Evolutionary conservation across 2,329 filamentous ascomycete genomes (phyloP), one percentile per base, ranked within the genome.

Genomic region (Coccinonectria pachysandricola): DNA sequence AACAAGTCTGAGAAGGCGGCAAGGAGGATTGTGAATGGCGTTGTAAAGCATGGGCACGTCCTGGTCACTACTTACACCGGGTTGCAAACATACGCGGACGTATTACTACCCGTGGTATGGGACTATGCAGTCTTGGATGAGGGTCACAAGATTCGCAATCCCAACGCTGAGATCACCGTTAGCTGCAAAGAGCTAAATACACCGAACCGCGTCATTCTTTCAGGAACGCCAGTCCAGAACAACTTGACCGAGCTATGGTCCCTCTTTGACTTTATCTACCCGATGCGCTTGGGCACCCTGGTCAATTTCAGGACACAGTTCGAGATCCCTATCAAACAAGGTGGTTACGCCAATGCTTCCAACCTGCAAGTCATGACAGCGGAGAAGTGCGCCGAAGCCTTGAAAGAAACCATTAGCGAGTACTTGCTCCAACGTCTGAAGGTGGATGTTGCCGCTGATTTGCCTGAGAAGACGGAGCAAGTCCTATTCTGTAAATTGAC

Each of bases 91-190:
- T 96, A 96, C 42, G 75, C 80, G 0, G 77, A 88, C 25, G 68
- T 88, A 17, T 60, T 98, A 12, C 77, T 92, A 17, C 77, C 79
- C 1, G 74, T 86, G 1, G 71, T 91, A 35, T 98, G 91, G 91
- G 84, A 79, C 12, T 95, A 92, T 51, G 87, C 86, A 8, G 82
- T 96, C 8, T 68, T 98, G 5, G 91, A 98, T 34, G 91, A 98
- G 62, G 91, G 92, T 3, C 92, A 98, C 58, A 95, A 95, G 54
- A 98, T 98, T 42, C 79, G 91, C 19, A 98, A 98, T 43, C 91
- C 91, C 0, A 92, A 96, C 45, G 86, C 91, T 0, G 79, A 83
- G 6, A 91, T 98, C 37, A 95, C 92, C 0, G 83, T 96, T 27
- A 83, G 86, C 39, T 94, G 86, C 65, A 98, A 98, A 51, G 84